Evolutionary conservation across 805 yeast genomes (phyloP).

Genomic region (Lipomyces kockii): DNA sequence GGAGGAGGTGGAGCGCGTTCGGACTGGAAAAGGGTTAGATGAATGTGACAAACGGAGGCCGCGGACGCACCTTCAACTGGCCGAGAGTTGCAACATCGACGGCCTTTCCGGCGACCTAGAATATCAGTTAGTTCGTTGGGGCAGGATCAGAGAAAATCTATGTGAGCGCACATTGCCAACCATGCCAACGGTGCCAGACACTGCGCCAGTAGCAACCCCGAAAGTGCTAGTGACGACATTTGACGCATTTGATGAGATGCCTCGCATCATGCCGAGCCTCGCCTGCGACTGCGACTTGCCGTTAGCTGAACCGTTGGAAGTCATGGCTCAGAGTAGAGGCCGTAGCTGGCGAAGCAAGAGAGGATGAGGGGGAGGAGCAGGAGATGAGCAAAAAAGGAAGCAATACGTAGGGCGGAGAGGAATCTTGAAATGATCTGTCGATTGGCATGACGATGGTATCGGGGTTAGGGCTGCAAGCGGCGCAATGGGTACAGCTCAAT

Average conservation of each 20-base stretch:
- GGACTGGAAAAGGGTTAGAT: conserved; percentile 8
- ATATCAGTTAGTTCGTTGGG: background rate
- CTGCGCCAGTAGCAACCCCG: conserved; percentile 22
- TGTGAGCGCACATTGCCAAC: conserved; percentile 15
- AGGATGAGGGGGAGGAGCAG: background rate
- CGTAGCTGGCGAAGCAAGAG: background rate
- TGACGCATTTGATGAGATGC: conserved; percentile 13
- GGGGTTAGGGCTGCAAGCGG: no score
- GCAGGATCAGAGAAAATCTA: background rate
- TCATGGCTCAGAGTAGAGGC: conserved; percentile 1
- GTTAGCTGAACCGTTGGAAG: conserved; percentile 13
- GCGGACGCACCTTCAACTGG: conserved; percentile 13
- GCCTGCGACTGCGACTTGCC: conserved; percentile 10
- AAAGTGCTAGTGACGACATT: conserved; percentile 26
- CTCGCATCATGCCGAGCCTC: conserved; percentile 23
- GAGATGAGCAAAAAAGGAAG: background rate
- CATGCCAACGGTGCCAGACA: conserved; percentile 5
- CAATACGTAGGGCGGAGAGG: no score
- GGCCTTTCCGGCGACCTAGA: conserved; percentile 32
- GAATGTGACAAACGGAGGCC: background rate
- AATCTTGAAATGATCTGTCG: no score
- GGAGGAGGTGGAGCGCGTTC: conserved; percentile 23
- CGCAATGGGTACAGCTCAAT: no score
- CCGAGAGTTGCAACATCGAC: conserved; percentile 30
- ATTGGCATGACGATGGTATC: no score